These are phyloP conservation scores for Schwanniomyces pseudopolymorphus DNA, from an alignment of 805 yeast species.

Conservation along the genomic window DNA sequence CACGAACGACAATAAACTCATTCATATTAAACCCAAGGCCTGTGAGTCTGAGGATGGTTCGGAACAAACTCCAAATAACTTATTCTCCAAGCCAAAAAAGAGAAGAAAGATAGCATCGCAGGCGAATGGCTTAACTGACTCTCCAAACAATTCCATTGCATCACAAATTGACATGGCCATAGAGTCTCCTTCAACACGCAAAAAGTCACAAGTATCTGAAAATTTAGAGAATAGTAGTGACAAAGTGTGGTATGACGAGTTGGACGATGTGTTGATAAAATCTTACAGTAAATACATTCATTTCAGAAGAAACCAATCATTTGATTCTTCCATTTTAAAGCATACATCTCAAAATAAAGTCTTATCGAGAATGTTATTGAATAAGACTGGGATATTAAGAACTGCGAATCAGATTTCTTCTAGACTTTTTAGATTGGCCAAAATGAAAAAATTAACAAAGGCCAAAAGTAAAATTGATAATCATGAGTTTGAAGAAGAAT, in stretches of 20 bases:
- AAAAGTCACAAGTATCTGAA: conserved; percentile 3
- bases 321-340: conserved; percentile 22
- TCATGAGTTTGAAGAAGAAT: conserved; percentile 3
- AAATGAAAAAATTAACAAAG: conserved; percentile 21
- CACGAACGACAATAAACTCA: conserved; percentile 4
- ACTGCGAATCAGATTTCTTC: conserved; percentile 38
- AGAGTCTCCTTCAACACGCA: conserved; percentile 23
- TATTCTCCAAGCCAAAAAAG: conserved; percentile 5
- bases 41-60: background rate
- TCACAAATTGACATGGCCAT: conserved; percentile 30
- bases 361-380: conserved; percentile 38
- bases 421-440: conserved; percentile 28
- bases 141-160: conserved; percentile 39
- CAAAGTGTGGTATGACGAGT: conserved; percentile 33
- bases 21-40: conserved; percentile 7
- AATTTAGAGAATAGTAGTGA: conserved; percentile 12
- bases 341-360: conserved; percentile 40
- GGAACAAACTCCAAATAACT: background rate
- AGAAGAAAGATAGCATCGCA: conserved; percentile 9
- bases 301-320: conserved; percentile 25
- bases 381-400: conserved; percentile 34
- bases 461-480: background rate
- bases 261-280: conserved; percentile 35
- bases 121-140: conserved; percentile 14
- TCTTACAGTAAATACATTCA: conserved; percentile 34